Base-by-base conservation (phyloP, 164 flowering plant genomes). In the Berberis vulgaris region DNA sequence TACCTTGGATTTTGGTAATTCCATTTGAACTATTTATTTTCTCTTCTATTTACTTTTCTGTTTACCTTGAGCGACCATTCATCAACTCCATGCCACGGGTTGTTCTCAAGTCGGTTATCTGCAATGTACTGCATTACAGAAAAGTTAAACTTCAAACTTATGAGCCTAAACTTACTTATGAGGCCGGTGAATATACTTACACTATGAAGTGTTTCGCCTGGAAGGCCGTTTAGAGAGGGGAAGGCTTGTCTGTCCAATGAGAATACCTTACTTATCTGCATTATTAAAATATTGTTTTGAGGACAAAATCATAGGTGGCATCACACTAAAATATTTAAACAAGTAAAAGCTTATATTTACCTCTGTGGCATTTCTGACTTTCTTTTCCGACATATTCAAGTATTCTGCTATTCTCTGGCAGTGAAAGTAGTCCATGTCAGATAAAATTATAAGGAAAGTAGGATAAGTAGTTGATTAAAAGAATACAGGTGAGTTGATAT, bases 161-260 rank as follows among this genome's bases (percentile, higher is more conserved):
- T 2, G 4, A 41, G 4, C 41, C 6, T 5, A 55, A 40, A 5
- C 41, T 40, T 4, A 57, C 4, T 42, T 41, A 57, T 38, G 55
- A 40, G 44, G n/a, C 42, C 45, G 49, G 7, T 43, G 3, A 43
- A 41, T 26, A 49, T 50, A 78, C 97, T 72, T 81, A 94, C 98
- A 73, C 96, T 86, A 60, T 91, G 99, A 76, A 80, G 85, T 43
- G 93, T 87, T 71, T 82, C 95, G 71, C 99, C 99, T n/a, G 99
- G 98, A 64, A 86, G 82, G 66, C 99, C 91, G 74, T 82, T 84
- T 61, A 91, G 71, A 58, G 97, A 82, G 60, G 96, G 93, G 73
- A 84, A 93, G 60, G 91, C 91, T 60, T 82, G 91, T 71, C 95
- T 84, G 71, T 93, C 98, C 60, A 94, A 88, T 13, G 99, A 94